These are phyloP conservation scores for Saccharum spontaneum DNA, from an alignment of 176 grass and related monocot species.

Conservation along the genomic window DNA sequence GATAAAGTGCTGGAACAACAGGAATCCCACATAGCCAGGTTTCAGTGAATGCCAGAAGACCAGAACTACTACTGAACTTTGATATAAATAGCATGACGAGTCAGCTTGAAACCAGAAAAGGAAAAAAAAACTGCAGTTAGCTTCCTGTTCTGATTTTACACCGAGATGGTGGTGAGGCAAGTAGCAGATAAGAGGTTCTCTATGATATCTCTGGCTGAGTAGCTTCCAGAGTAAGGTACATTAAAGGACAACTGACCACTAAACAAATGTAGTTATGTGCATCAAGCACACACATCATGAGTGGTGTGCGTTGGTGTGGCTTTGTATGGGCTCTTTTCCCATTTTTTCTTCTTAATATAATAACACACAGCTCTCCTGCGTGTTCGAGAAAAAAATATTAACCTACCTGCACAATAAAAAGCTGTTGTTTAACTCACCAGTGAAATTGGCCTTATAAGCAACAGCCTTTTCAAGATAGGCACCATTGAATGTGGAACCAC, in stretches of 20 bases:
- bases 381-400: background rate
- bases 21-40: background rate
- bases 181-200: background rate
- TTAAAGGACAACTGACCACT: background rate
- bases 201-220: constrained; percentile 24
- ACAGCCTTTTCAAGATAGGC: constrained; percentile 99
- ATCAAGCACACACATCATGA: constrained; percentile 3
- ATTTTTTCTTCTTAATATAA: background rate
- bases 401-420: background rate
- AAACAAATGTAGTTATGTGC: constrained; percentile 9
- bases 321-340: background rate
- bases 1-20: background rate
- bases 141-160: constrained; percentile 12
- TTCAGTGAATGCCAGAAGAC: background rate
- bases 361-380: background rate
- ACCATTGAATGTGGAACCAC: constrained; percentile 96
- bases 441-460: constrained; percentile 92
- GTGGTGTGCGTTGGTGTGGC: background rate
- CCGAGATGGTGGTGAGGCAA: background rate
- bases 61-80: background rate
- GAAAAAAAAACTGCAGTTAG: constrained; percentile 1
- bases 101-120: constrained; percentile 1
- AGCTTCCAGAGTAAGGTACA: background rate
- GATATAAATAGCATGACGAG: constrained; percentile 13
- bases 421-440: constrained; percentile 42